Evolutionary conservation across 441 rosid genomes (phyloP), one percentile per base, ranked within the genome.

Genomic region (Erodium moschatum): DNA sequence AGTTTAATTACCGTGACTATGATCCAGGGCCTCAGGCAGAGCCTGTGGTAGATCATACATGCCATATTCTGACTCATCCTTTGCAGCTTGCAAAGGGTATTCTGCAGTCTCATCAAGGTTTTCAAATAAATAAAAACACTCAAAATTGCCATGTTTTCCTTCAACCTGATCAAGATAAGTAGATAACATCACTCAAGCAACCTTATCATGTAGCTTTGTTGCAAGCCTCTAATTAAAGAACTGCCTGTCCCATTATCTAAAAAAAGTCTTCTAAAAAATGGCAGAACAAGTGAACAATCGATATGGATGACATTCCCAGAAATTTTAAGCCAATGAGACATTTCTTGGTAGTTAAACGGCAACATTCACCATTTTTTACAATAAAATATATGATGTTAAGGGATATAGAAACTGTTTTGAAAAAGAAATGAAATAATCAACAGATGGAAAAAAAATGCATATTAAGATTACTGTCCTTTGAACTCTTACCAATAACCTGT

Each of bases 81-180:
- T 76, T 75, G 70, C 79, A 70, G 64, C 77, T 75, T 64, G 81
- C 63, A 83, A 66, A 56, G 72, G 65, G 46, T 81, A 80, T 71
- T 80, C 82, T 54, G 52, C 44, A 66, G 71, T 64, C 62, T 81
- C 79, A 60, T 82, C 68, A 67, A 93, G 85, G 71, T 79, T 80
- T 84, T 93, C 97, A 35, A 80, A 78, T 75, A 93, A 77, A 82
- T 90, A 93, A 80, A 87, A 92, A 80, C 96, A 84, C 73, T 87
- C 75, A 74, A 84, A 83, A 35, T 82, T 78, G 74, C 87, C 86
- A 73, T 38, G 83, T 69, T 82, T 89, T 69, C 85, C 88, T 81
- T 87, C 92, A 74, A 89, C 90, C 97, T 93, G 73, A 66, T 70
- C 31, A 48, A 75, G 72, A 74, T 70, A 74, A 64, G 56, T 21